Evolutionary conservation across 164 flowering plant genomes (phyloP), one percentile per base, ranked within the genome.

Genomic region (Vitis rupestris): DNA sequence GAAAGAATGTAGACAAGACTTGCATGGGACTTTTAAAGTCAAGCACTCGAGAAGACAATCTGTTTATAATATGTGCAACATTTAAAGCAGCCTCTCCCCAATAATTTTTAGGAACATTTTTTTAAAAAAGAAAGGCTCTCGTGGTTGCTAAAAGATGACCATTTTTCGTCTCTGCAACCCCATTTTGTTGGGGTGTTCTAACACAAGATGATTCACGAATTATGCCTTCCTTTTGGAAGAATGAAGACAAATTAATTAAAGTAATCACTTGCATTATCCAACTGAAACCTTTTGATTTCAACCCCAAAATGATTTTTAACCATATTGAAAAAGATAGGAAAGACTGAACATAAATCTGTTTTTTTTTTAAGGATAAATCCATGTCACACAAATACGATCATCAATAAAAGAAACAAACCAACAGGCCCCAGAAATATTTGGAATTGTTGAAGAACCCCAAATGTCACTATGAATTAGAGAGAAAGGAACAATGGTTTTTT

Each of bases 331-430:
- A 23, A 23, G 27, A 15, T 29, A 15, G 8, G 10, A 17, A 29
- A 27, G n/a, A 65, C 13, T 0, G 17, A 2, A 29, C 50, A 29
- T 11, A 65, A 10, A 11, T 65, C 9, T 37, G 59, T 4, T 53
- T 17, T 4, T 16, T 59, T 59, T 10, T 59, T 10, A 8, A 6
- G 13, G 27, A 60, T 44, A 69, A 6, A 64, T 50, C 68, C 77
- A 77, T 13, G 66, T 44, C 1, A 9, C 23, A 10, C 72, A 1
- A 5, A 66, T 44, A 53, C 7, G 50, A 74, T 78, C 78, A 57
- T 78, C 67, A 15, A 78, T 66, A 30, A 78, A 10, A 2, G 75
- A 67, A 3, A 76, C 9, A 29, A 75, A 75, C 12, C 44, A 75
- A 5, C 9, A 13, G 0, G 11, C 11, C 3, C 56, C 54, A 65